Evolutionary conservation across 164 flowering plant species (phyloP).

Genomic region (Liquidambar formosana): DNA sequence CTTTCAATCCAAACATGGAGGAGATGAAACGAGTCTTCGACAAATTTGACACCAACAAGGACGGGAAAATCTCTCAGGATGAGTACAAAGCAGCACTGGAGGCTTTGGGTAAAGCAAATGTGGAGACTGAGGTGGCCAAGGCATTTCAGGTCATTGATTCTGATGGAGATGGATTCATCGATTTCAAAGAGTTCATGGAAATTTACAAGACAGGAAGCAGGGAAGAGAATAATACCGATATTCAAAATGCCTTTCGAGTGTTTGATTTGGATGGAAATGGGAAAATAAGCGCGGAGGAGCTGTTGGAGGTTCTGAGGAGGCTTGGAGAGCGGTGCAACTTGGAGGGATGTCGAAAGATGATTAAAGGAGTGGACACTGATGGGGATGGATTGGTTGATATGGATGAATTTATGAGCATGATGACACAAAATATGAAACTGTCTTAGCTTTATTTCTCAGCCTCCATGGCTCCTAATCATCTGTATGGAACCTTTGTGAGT

Average conservation of each 20-base stretch:
- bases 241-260: conserved; percentile 28
- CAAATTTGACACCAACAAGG: conserved; percentile 42
- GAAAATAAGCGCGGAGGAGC: conserved; percentile 42
- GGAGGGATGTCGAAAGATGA: conserved; percentile 32
- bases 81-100: conserved; percentile 29
- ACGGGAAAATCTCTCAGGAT: conserved; percentile 33
- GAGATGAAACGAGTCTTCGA: conserved; percentile 37
- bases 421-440: conserved; percentile 31
- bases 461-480: no score
- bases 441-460: no score
- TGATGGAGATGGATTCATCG: conserved; percentile 39
- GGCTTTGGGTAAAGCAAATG: conserved; percentile 13
- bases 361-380: conserved; percentile 30
- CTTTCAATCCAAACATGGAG: conserved; percentile 23
- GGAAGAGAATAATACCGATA: conserved; percentile 14
- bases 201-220: conserved; percentile 25
- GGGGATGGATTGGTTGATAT: conserved; percentile 38
- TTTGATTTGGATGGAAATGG: conserved; percentile 39
- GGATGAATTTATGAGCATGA: conserved; percentile 36
- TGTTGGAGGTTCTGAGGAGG: conserved; percentile 32
- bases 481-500: no score
- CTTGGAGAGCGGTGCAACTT: conserved; percentile 36
- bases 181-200: conserved; percentile 34
- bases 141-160: conserved; percentile 26
- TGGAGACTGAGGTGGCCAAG: conserved; percentile 13